These are phyloP conservation scores for Pulicaria dysenterica DNA, from an alignment of 129 eudicot genomes.

Conservation along the genomic window DNA sequence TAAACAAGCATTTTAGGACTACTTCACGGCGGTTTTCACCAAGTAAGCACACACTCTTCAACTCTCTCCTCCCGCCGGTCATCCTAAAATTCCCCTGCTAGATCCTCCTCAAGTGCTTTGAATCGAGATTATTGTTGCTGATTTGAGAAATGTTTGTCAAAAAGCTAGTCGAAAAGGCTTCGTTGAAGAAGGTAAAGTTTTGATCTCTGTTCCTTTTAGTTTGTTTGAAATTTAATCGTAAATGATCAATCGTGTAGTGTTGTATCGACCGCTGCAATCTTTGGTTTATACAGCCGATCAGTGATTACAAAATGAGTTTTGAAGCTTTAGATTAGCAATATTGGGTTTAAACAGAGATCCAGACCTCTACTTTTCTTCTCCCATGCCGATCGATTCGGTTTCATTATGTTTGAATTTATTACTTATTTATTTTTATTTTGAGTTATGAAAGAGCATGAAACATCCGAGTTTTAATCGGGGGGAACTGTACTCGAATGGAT, in stretches of 20 bases:
- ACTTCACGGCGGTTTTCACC: slow-evolving; percentile 47
- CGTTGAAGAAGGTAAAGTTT: slow-evolving; percentile 67
- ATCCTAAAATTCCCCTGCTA: slow-evolving; percentile 22
- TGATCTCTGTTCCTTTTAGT: not conserved
- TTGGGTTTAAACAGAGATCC: slow-evolving; percentile 12
- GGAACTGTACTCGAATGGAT: too few relatives aligned
- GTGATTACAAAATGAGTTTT: slow-evolving; percentile 14
- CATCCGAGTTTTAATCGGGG: too few relatives aligned
- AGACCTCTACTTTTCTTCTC: not conserved
- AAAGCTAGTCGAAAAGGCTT: slow-evolving; percentile 89
- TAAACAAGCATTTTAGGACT: slow-evolving; percentile 48
- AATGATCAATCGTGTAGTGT: not conserved
- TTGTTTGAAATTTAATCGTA: not conserved
- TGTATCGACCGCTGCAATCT: not conserved
- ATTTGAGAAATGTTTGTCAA: slow-evolving; percentile 59
- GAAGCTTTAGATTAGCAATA: not conserved
- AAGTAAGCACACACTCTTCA: slow-evolving; percentile 35
- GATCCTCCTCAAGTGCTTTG: slow-evolving; percentile 17
- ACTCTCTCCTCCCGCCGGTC: slow-evolving; percentile 16
- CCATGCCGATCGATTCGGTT: not conserved
- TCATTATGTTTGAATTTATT: too few relatives aligned
- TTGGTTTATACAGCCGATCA: slow-evolving; percentile 8
- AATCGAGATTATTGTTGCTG: slow-evolving; percentile 17
- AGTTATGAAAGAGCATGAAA: too few relatives aligned
- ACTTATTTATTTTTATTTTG: too few relatives aligned